phyloP scores from a whole-genome alignment of 2,329 filamentous ascomycete species.

The Clarireedia homoeocarpa region DNA sequence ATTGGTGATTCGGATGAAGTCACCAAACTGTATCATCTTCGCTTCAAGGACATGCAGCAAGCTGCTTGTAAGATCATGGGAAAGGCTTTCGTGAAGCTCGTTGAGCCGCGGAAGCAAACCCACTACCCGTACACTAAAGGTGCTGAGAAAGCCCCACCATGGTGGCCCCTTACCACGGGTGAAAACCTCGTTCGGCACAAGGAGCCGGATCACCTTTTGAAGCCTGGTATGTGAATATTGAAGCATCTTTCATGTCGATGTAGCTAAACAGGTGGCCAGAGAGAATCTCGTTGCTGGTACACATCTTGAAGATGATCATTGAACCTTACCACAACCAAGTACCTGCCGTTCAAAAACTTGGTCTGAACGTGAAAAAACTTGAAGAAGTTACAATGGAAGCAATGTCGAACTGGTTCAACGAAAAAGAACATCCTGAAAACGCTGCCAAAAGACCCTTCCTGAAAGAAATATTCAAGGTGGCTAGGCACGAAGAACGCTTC shows the following conservation, averaged over 20 bases:
- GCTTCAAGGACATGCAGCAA: slow-evolving; percentile 62
- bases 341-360: slow-evolving; percentile 44
- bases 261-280: slow-evolving; percentile 34
- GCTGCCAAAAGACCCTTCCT: slow-evolving; percentile 46
- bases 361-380: slow-evolving; percentile 41
- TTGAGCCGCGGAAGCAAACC: slow-evolving; percentile 71
- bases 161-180: slow-evolving; percentile 55
- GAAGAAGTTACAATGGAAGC: slow-evolving; percentile 52
- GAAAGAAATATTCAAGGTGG: slow-evolving; percentile 55
- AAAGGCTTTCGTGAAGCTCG: slow-evolving; percentile 68
- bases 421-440: slow-evolving; percentile 46
- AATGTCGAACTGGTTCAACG: slow-evolving; percentile 49
- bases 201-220: slow-evolving; percentile 67
- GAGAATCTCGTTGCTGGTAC: slow-evolving; percentile 48
- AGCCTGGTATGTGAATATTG: slow-evolving; percentile 43
- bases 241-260: background rate
- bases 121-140: slow-evolving; percentile 64
- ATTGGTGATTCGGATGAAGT: slow-evolving; percentile 48
- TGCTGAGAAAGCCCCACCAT: slow-evolving; percentile 53
- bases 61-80: slow-evolving; percentile 63
- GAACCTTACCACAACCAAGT: slow-evolving; percentile 30
- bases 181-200: slow-evolving; percentile 55
- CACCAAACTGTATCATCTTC: slow-evolving; percentile 50
- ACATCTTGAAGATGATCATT: slow-evolving; percentile 50
- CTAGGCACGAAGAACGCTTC: slow-evolving; percentile 47